A percentile compares a stretch with the other conserved stretches of the same genome.
phyloP scores from a whole-genome alignment of 176 grass and related monocot species.

The Puccinellia tenuiflora region DNA sequence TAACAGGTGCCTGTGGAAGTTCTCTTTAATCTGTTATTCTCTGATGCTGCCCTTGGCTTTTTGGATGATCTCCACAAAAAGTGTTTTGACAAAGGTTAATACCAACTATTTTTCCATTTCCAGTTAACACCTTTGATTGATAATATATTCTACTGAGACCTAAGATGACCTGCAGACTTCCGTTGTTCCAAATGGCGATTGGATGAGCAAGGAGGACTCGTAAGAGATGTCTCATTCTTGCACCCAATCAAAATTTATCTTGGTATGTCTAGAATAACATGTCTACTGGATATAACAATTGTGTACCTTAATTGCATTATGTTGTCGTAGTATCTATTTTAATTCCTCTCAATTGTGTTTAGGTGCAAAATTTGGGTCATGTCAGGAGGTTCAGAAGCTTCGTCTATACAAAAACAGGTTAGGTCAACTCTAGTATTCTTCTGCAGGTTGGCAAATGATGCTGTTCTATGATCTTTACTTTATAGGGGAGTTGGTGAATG shows the following conservation, averaged over 20 bases:
- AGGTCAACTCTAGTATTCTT: not conserved
- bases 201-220: slow-evolving; percentile 53
- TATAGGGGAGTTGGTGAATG: not conserved
- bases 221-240: slow-evolving; percentile 80
- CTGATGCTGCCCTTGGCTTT: slow-evolving; percentile 69
- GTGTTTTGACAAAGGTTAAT: slow-evolving; percentile 82
- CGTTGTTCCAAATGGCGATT: slow-evolving; percentile 61
- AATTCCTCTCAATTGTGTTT: slow-evolving; percentile 34
- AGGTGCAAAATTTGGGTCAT: slow-evolving; percentile 90
- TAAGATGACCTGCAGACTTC: slow-evolving; percentile 63
- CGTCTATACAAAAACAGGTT: slow-evolving; percentile 80
- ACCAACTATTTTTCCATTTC: not conserved
- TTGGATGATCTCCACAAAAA: slow-evolving; percentile 78
- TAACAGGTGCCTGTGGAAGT: slow-evolving; percentile 69
- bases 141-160: slow-evolving; percentile 19
- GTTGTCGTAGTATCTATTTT: slow-evolving; percentile 33
- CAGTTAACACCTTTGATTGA: not conserved
- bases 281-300: not conserved
- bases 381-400: slow-evolving; percentile 89
- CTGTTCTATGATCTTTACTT: not conserved
- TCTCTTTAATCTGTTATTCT: slow-evolving; percentile 66
- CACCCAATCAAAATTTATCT: slow-evolving; percentile 98
- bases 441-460: not conserved
- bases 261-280: slow-evolving; percentile 49
- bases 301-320: slow-evolving; percentile 20